Percentiles rank a stretch among this genome's conserved stretches.
Conservation (phyloP, 192 early-diverging fungal genomes). For the Nowakowskiella sp. region DNA sequence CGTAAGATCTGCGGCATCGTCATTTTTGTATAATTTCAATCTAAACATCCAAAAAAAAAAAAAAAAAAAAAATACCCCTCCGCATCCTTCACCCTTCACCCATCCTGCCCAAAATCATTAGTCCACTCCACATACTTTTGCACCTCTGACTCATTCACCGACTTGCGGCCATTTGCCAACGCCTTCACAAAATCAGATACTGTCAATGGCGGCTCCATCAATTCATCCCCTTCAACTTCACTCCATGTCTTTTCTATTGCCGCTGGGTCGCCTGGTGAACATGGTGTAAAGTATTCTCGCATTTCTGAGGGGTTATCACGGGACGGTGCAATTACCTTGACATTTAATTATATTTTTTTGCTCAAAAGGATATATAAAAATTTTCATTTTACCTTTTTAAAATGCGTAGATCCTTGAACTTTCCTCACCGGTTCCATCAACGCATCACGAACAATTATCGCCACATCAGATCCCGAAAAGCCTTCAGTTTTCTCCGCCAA, state of each 20-base stretch:
- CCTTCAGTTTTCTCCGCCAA: constrained; percentile 81
- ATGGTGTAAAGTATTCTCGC: constrained; percentile 72
- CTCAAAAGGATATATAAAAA: constrained; percentile 10
- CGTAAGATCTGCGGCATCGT: too few relatives aligned
- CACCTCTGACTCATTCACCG: constrained; percentile 79
- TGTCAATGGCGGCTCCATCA: constrained; percentile 87
- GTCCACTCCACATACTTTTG: constrained; percentile 84
- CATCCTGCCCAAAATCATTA: constrained; percentile 65
- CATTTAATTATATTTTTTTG: background rate
- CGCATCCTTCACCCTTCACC: constrained; percentile 16
- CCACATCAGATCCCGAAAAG: constrained; percentile 94
- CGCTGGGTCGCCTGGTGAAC: constrained; percentile 83
- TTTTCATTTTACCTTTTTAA: constrained; percentile 53
- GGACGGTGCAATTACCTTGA: constrained; percentile 50
- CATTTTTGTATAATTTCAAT: too few relatives aligned
- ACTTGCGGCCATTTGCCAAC: constrained; percentile 63
- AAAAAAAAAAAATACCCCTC: background rate
- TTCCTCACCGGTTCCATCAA: constrained; percentile 96
- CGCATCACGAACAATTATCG: constrained; percentile 88
- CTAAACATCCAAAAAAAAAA: background rate
- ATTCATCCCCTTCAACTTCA: constrained; percentile 69
- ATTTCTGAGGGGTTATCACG: constrained; percentile 40
- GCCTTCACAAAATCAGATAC: constrained; percentile 80
- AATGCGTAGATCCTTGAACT: constrained; percentile 89
- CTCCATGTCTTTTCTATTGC: constrained; percentile 87